Base-by-base conservation (phyloP, 345 rosid genomes). In the Moringa oleifera region DNA sequence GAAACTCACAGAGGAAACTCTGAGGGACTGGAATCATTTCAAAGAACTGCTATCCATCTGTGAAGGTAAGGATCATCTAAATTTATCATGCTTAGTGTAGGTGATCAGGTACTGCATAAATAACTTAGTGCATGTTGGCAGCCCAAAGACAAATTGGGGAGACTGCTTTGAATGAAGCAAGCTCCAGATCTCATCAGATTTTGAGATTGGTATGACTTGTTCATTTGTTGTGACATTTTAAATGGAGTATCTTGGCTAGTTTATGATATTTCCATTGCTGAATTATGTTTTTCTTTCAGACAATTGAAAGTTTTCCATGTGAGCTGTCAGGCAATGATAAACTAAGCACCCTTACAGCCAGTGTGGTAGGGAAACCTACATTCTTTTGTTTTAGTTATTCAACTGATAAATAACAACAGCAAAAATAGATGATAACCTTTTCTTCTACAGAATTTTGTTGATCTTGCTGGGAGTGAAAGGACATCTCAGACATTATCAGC, bases 181-280 rank as follows among this genome's bases (percentile, higher is more conserved):
- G 99, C 78, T 94, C 97, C 63, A 86, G 97, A 75, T 94, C 99
- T 57, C 99, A 94, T 81, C 95, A 94, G 87, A 94, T 88, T 66
- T 66, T 94, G 76, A 88, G 85, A 79, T 59, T 94, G 95, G 99
- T 94, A 86, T 20, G 50, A 18, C 59, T 53, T 59, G 20, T 62
- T 63, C 63, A 71, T 73, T 36, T 61, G 49, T 61, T 21, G 25
- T 23, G 28, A 64, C 52, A 28, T 55, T 60, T 63, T 16, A 12
- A 21, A n/a, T 71, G 65, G 46, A 37, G 24, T 51, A 24, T 12
- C 55, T 53, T 33, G 33, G 37, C 36, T 57, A 62, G 16, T 1
- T 23, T 53, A 31, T 25, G 24, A 51, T 57, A 21, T 46, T 60
- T 59, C 67, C 23, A 55, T 52, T 55, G 28, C 70, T 45, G 50